These are phyloP conservation scores for Pseudodiploospora longispora DNA, from an alignment of 2,329 filamentous ascomycete genomes.

Conservation along the genomic window DNA sequence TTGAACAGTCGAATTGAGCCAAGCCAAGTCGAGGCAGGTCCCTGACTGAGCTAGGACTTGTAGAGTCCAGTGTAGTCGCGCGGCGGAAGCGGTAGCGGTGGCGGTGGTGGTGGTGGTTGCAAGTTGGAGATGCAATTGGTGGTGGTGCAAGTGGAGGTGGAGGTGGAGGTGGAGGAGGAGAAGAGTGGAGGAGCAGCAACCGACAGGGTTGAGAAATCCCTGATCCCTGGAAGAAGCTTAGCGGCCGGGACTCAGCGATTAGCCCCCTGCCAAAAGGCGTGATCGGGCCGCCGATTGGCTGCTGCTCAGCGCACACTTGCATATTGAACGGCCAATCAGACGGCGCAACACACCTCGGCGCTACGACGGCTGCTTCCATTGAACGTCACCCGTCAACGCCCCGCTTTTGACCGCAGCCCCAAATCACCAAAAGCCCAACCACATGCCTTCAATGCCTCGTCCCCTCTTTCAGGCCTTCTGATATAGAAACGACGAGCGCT, in stretches of 20 bases:
- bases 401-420: slow-evolving; percentile 21
- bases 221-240: slow-evolving; percentile 1
- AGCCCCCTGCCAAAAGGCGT: slow-evolving; percentile 25
- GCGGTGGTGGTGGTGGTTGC: background rate
- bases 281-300: slow-evolving; percentile 27
- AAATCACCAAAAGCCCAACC: slow-evolving; percentile 19
- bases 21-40: no score
- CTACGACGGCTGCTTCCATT: slow-evolving; percentile 25
- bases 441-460: slow-evolving; percentile 16
- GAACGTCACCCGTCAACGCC: slow-evolving; percentile 15
- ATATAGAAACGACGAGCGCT: background rate
- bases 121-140: background rate
- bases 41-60: no score
- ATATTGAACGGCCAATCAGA: slow-evolving; percentile 27
- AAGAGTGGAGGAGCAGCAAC: background rate
- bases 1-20: no score
- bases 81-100: no score
- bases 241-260: slow-evolving; percentile 22
- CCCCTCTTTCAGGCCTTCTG: background rate
- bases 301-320: slow-evolving; percentile 16
- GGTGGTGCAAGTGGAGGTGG: background rate
- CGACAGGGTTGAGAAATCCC: background rate
- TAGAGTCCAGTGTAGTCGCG: no score
- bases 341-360: slow-evolving; percentile 23
- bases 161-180: background rate